These are phyloP conservation scores for Paramecium octaurelia DNA, from an alignment of 73 alveolate genomes.

Conservation along the genomic window DNA sequence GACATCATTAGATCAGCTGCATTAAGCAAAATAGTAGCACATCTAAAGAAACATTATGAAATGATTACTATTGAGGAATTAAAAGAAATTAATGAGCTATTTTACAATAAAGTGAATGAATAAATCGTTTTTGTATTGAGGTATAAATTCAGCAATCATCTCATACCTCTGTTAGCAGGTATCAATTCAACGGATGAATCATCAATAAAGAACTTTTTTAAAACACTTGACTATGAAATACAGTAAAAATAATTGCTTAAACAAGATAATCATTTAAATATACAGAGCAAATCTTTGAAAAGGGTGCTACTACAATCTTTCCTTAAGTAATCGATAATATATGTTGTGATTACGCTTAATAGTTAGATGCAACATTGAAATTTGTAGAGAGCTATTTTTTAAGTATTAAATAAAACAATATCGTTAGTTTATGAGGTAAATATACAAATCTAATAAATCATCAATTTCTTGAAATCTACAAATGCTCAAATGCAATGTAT, in stretches of 20 bases:
- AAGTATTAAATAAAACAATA: neutral
- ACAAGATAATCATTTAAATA: neutral
- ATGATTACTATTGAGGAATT: neutral
- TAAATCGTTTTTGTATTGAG: neutral
- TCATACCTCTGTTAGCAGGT: neutral
- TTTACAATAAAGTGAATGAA: neutral
- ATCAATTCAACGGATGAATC: neutral
- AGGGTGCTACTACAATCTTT: neutral
- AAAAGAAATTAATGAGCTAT: neutral
- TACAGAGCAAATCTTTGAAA: neutral
- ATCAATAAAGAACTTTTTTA: neutral
- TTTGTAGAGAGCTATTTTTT: neutral
- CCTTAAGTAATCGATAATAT: neutral
- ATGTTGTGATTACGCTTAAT: neutral
- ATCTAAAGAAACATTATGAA: constrained; percentile 11
- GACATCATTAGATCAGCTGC: neutral
- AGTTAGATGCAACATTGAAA: neutral
- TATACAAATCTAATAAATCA: neutral
- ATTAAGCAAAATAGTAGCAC: neutral
- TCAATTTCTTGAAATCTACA: neutral
- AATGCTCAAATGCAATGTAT: neutral
- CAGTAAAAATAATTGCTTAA: neutral
- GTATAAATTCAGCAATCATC: neutral
- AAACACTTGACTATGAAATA: neutral
- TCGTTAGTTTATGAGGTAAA: neutral